Evolutionary conservation across 2,329 filamentous ascomycete species (phyloP).

Genomic region (Tolypocladium tropicale): DNA sequence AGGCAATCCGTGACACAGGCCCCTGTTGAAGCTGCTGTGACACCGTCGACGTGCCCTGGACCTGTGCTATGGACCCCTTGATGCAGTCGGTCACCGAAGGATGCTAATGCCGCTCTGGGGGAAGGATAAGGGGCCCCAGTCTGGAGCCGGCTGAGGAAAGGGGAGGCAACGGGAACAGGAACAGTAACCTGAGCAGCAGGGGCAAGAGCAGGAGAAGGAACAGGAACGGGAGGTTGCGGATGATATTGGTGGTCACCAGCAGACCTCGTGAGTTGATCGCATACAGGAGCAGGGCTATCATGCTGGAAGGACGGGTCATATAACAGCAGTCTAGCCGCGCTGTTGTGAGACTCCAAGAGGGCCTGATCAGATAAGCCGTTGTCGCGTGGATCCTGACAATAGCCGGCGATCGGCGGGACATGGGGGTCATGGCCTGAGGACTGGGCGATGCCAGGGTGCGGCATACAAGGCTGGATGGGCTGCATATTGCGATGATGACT

Average conservation of each 20-base stretch:
- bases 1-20: conserved; percentile 1
- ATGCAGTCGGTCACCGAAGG: neutral
- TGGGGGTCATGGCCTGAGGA: conserved; percentile 1
- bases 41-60: neutral
- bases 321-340: neutral
- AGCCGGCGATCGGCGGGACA: conserved; percentile 4
- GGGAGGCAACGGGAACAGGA: neutral
- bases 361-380: neutral
- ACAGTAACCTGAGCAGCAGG: too few relatives aligned
- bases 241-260: neutral
- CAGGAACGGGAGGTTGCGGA: neutral
- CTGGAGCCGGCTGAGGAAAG: neutral
- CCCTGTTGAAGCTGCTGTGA: neutral
- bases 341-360: neutral
- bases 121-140: neutral
- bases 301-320: conserved; percentile 2
- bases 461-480: neutral
- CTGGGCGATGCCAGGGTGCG: neutral
- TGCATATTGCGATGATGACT: conserved; percentile 1
- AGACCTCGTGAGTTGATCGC: neutral
- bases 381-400: neutral
- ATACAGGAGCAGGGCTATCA: neutral
- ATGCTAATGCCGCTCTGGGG: neutral
- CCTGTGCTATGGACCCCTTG: neutral
- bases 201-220: neutral